Evolutionary conservation across 306 rosid genomes (phyloP).

Genomic region (Cercis canadensis): DNA sequence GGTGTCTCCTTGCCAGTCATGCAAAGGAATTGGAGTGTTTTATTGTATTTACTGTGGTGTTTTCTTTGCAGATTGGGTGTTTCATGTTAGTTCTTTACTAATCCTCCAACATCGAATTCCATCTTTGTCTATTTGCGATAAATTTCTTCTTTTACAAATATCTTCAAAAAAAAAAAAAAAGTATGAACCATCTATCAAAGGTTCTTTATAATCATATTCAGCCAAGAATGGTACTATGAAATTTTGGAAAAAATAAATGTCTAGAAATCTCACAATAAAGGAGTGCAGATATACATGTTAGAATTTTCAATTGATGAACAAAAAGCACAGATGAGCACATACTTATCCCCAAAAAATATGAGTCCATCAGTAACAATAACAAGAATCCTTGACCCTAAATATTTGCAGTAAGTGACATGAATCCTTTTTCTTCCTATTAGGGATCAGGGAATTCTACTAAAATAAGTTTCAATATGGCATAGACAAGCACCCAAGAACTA

Average conservation of each 20-base stretch:
- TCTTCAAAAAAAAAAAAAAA: too few species aligned
- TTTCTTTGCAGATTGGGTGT: neutral
- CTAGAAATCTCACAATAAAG: too few species aligned
- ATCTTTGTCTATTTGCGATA: too few species aligned
- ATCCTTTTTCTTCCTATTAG: neutral
- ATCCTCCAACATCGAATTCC: too few species aligned
- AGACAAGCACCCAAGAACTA: neutral
- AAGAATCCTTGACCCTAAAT: neutral
- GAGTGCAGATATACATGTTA: too few species aligned
- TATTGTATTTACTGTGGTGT: neutral
- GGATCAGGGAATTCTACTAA: neutral
- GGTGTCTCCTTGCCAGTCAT: neutral
- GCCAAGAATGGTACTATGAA: too few species aligned
- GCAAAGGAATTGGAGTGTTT: slow-evolving; percentile 17
- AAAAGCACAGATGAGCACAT: neutral
- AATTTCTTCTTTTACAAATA: too few species aligned
- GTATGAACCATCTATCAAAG: too few species aligned
- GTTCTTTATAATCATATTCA: too few species aligned
- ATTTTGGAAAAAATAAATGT: too few species aligned
- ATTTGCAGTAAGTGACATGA: neutral
- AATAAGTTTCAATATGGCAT: neutral
- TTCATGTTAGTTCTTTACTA: neutral
- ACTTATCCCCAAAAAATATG: neutral
- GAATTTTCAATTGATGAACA: neutral
- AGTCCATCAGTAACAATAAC: neutral